A percentile compares a stretch with the other conserved stretches of the same genome.
Conservation (phyloP, 2,329 filamentous ascomycete species). For the Pseudohalonectria lignicola region DNA sequence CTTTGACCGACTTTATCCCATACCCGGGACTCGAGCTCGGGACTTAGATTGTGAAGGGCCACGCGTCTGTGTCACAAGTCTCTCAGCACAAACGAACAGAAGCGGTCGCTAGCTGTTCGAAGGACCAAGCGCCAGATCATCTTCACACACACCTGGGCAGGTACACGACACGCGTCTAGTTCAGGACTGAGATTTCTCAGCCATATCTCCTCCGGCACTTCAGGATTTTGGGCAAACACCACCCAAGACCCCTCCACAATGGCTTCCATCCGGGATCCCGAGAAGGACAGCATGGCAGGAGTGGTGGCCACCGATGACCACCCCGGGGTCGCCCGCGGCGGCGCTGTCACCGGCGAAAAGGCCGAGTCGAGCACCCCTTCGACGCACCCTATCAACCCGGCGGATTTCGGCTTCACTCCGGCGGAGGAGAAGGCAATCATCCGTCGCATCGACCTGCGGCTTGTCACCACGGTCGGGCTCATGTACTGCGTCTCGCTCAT, state of each 20-base stretch:
- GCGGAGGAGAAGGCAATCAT: slow-evolving; percentile 59
- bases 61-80: too few relatives aligned
- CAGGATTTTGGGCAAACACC: background rate
- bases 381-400: slow-evolving; percentile 11
- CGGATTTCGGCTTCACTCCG: slow-evolving; percentile 38
- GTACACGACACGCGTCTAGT: too few relatives aligned
- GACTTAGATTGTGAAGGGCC: too few relatives aligned
- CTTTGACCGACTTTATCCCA: too few relatives aligned
- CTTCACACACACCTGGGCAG: too few relatives aligned
- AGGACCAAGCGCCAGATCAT: too few relatives aligned
- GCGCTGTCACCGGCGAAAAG: slow-evolving; percentile 1
- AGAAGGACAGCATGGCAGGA: slow-evolving; percentile 1
- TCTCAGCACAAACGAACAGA: too few relatives aligned
- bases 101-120: too few relatives aligned
- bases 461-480: slow-evolving; percentile 49
- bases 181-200: too few relatives aligned
- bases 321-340: background rate
- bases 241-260: background rate
- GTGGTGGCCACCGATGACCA: slow-evolving; percentile 2
- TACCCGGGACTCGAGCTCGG: too few relatives aligned
- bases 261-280: background rate
- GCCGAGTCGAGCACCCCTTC: background rate
- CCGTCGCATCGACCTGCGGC: slow-evolving; percentile 53
- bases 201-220: background rate
- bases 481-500: slow-evolving; percentile 70